Percentiles rank a stretch among this genome's conserved stretches.
Conservation (phyloP, 1,284 basidiomycete species). For the Ustilago curta region DNA sequence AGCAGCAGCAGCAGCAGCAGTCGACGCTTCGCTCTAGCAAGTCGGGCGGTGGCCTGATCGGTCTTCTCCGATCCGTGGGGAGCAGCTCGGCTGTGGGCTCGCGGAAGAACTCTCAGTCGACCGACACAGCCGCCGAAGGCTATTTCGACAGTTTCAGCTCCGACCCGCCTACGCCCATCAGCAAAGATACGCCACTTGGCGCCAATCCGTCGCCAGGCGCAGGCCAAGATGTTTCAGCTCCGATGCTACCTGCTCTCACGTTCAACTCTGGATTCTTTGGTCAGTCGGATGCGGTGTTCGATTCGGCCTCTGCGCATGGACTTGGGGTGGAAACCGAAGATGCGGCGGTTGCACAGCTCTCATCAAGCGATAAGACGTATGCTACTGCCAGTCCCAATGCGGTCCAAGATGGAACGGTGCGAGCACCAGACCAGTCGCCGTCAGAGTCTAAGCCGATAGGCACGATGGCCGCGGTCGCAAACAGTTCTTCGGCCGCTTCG, state of each 20-base stretch:
- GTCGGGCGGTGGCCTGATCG: slow-evolving; percentile 36
- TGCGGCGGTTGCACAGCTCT: neutral
- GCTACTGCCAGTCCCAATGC: neutral
- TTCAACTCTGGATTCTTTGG: slow-evolving; percentile 53
- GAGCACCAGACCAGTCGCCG: too few relatives aligned
- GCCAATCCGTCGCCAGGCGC: neutral
- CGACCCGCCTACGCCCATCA: slow-evolving; percentile 45
- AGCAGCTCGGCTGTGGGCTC: slow-evolving; percentile 28
- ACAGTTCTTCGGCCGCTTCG: slow-evolving; percentile 14
- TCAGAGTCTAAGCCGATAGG: neutral
- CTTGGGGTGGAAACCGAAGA: slow-evolving; percentile 3
- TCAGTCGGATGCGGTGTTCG: slow-evolving; percentile 30
- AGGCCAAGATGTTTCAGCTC: slow-evolving; percentile 10
- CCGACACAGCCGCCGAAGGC: slow-evolving; percentile 33
- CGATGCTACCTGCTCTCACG: slow-evolving; percentile 38
- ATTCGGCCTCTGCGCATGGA: slow-evolving; percentile 13
- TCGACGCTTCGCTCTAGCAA: slow-evolving; percentile 17
- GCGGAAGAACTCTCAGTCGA: slow-evolving; percentile 36
- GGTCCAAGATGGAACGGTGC: neutral
- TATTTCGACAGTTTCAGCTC: slow-evolving; percentile 19
- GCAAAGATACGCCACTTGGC: slow-evolving; percentile 45
- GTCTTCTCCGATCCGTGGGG: slow-evolving; percentile 39
- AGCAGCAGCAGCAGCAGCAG: slow-evolving; percentile 7
- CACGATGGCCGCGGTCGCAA: slow-evolving; percentile 46
- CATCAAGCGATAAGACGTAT: neutral